Evolutionary conservation across 768 basidiomycete species (phyloP), one percentile per base, ranked within the genome.

Genomic region (Exsudoporus frostii): DNA sequence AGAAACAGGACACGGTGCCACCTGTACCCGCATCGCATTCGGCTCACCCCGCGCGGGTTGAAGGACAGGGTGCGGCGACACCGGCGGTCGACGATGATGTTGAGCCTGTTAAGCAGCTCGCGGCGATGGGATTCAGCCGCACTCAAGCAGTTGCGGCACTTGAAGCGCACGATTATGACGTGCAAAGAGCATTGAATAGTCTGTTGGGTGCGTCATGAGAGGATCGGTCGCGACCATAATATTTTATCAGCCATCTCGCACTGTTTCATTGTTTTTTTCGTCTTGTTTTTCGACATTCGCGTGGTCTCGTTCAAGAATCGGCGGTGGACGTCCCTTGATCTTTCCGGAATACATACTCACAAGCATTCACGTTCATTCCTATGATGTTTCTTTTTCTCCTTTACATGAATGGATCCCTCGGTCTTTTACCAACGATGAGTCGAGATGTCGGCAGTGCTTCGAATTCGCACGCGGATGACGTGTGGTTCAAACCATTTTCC

Each of bases 111-210:
- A 89, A 85, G 64, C 85, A 88, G 65, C 74, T 98, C 37, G 84
- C 84, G 43, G 80, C 79, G 19, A 97, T 98, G 94, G 96, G 96
- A 24, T 98, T 98, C 76, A 85, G 80, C 56, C 81, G 95, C 38
- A 69, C 75, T 15, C 85, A 94, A 66, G 90, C 92, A 0, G 81
- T 98, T 7, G 79, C 79, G 13, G 92, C 95, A 13, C 76, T 98
- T 7, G 95, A 96, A 69, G 84, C 81, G 52, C 77, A 88, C 65
- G 85, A 83, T 50, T 97, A 96, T 64, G 87, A 94, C 67, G 80
- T 96, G 34, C 85, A 76, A 61, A 82, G 77, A 64, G 88, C 92
- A 17, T 71, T 92, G 52, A 91, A 94, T 67, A 85, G 80, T 56
- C 71, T 94, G 53, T 71, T 95, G 54, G 79, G 78, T 45, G 39